Evolutionary conservation across 2,329 filamentous ascomycete species (phyloP), one percentile per base, ranked within the genome.

Genomic region (Exophiala sp.): DNA sequence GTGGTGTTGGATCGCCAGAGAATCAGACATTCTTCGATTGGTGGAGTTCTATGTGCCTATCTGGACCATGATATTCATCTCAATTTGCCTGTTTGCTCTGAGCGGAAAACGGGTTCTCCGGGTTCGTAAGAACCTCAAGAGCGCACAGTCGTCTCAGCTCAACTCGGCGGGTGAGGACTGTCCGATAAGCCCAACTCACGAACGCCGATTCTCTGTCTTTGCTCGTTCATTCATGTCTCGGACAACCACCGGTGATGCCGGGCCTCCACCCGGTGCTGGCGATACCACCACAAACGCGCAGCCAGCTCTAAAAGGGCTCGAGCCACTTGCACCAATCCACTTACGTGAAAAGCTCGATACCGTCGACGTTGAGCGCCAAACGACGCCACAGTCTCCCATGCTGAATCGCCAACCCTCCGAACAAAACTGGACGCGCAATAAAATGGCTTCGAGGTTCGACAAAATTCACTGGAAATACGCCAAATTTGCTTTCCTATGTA

Each of bases 1-100:
- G 42, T 58, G 56, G 56, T 58, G 56, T 35, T 58, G 56, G 56
- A 58, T 58, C n/a, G 40, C 51, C 16, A 40, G 36, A 33, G 56
- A 58, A 45, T 47, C 43, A 9, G 48, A 48, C 12, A 52, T 55
- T 20, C 40, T 58, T n/a, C 38, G 56, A 1, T 41, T 58, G 33
- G 52, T 47, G 29, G 52, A 43, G 21, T 58, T 58, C 35, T 58
- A 58, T 41, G 41, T 55, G 8, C 56, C 56, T 10, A 52, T 58
- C 6, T 58, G 56, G 52, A 46, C 47, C 24, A 48, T 49, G 18
- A 59, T 59, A 29, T 32, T 59, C 4, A 48, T 24, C 14, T 50
- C 57, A 8, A 33, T 58, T 11, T 49, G 29, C 6, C 48, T 58
- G 8, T 58, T 58, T 24, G 45, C 49, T 21, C 42, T 58, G 3